These are phyloP conservation scores for Leccinum subgranulosum DNA, from an alignment of 768 basidiomycete genomes.

Conservation along the genomic window DNA sequence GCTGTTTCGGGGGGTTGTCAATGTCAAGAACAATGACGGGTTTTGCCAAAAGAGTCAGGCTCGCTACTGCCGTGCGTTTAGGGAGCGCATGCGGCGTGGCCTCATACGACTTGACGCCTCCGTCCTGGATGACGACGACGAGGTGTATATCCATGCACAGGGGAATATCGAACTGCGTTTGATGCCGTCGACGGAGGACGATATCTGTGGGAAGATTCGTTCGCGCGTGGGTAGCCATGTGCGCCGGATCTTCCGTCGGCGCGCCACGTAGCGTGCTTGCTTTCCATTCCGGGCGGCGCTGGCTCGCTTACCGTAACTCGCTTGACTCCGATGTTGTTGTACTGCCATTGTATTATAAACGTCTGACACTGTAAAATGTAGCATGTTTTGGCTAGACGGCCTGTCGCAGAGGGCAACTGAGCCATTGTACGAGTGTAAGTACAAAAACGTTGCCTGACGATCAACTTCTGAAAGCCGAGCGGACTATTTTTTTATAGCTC, in stretches of 20 bases:
- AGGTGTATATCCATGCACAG: slow-evolving; percentile 28
- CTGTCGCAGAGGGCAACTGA: slow-evolving; percentile 9
- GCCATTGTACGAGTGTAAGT: slow-evolving; percentile 1
- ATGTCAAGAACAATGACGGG: slow-evolving; percentile 17
- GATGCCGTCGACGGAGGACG: slow-evolving; percentile 7
- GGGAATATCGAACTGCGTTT: slow-evolving; percentile 24
- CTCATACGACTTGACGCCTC: slow-evolving; percentile 19
- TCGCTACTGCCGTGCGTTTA: slow-evolving; percentile 24
- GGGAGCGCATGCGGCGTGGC: slow-evolving; percentile 20
- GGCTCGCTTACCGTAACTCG: slow-evolving; percentile 13
- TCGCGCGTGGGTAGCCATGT: slow-evolving; percentile 28
- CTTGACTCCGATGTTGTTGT: not conserved
- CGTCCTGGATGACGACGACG: slow-evolving; percentile 27
- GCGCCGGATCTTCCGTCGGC: slow-evolving; percentile 23
- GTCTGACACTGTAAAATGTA: not conserved
- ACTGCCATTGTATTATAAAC: not conserved
- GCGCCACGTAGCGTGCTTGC: not conserved
- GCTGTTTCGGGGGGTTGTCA: slow-evolving; percentile 28
- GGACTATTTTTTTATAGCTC: slow-evolving; percentile 10
- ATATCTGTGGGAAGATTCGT: slow-evolving; percentile 10
- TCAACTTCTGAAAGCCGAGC: not conserved
- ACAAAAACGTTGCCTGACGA: not conserved
- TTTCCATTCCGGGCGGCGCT: slow-evolving; percentile 5
- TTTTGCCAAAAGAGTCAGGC: slow-evolving; percentile 7
- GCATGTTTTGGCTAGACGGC: not conserved